These are phyloP conservation scores for Actinidia polygama DNA, from an alignment of 179 eudicot species.

Conservation along the genomic window DNA sequence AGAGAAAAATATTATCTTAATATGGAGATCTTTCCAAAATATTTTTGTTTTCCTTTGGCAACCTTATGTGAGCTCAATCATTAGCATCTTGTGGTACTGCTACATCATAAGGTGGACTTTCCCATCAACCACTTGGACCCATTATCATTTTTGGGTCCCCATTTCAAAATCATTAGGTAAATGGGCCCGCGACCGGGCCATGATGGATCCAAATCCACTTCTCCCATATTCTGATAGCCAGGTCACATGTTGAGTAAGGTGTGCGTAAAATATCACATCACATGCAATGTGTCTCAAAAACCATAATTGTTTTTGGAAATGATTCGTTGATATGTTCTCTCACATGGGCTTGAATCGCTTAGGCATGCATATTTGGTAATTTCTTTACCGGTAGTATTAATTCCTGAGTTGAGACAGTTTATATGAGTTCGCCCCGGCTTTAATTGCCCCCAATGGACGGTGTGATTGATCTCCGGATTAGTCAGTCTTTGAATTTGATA, in stretches of 20 bases:
- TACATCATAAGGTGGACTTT: not conserved
- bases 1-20: no score
- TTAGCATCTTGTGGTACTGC: not conserved
- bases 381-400: no score
- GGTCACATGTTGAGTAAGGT: not conserved
- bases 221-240: not conserved
- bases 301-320: not conserved
- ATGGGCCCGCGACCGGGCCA: not conserved
- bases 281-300: not conserved
- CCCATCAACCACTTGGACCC: conserved; percentile 11
- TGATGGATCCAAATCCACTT: conserved; percentile 10
- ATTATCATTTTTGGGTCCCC: not conserved
- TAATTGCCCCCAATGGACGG: no score
- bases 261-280: not conserved
- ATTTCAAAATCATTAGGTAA: not conserved
- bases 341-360: not conserved
- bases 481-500: no score
- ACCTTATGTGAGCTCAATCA: not conserved
- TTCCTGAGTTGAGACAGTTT: no score
- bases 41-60: not conserved
- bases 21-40: not conserved
- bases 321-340: not conserved
- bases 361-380: no score
- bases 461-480: no score
- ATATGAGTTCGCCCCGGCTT: no score